Percentiles rank a stretch among this genome's conserved stretches.
These are phyloP conservation scores for Pseudonitzschia delicatissima DNA, from an alignment of 108 stramenopile species.

Conservation along the genomic window DNA sequence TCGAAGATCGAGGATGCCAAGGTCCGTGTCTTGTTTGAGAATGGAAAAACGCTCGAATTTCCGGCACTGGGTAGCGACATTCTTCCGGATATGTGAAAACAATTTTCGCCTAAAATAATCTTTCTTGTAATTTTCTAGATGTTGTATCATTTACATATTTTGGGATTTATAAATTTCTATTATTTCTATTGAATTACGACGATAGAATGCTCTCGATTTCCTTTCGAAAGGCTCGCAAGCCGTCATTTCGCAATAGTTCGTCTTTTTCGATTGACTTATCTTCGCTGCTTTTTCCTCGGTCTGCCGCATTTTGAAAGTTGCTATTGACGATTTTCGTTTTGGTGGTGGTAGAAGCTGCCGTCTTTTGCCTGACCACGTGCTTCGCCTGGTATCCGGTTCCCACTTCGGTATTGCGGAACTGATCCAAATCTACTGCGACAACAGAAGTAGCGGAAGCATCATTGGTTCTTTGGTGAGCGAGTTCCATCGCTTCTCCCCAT, in stretches of 20 bases:
- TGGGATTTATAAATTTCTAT: no score
- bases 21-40: conserved; percentile 19
- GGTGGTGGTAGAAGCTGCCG: neutral
- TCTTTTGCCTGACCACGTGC: conserved; percentile 72
- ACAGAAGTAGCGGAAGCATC: neutral
- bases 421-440: conserved; percentile 65
- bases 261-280: neutral
- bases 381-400: conserved; percentile 83
- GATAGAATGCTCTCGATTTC: conserved; percentile 62
- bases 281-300: conserved; percentile 20
- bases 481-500: conserved; percentile 58
- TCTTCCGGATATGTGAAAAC: conserved; percentile 20
- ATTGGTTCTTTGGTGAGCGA: conserved; percentile 35
- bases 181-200: no score
- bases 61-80: conserved; percentile 35
- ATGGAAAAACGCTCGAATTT: conserved; percentile 22
- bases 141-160: no score
- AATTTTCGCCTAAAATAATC: neutral
- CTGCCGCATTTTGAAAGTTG: conserved; percentile 14
- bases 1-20: conserved; percentile 10
- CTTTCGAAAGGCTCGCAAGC: conserved; percentile 62
- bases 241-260: conserved; percentile 53
- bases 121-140: no score
- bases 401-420: conserved; percentile 78
- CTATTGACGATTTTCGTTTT: neutral